Evolutionary conservation across 306 rosid genomes (phyloP).

Genomic region (Citrullus mucosospermus): DNA sequence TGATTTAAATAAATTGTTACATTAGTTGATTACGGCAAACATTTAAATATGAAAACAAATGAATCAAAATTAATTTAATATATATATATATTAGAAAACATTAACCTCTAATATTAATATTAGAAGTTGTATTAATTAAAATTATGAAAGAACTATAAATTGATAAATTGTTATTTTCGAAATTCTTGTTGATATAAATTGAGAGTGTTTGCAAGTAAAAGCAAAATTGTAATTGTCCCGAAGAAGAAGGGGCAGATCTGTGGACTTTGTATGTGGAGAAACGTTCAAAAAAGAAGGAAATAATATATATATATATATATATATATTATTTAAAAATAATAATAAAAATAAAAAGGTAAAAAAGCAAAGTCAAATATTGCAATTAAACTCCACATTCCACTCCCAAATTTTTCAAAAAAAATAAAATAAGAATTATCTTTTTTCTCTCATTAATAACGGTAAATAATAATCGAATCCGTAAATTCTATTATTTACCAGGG

Average conservation of each 20-base stretch:
- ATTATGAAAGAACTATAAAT: too few species aligned
- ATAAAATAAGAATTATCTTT: not conserved
- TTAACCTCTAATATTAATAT: too few species aligned
- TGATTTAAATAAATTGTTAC: too few species aligned
- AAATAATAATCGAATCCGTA: constrained; percentile 9
- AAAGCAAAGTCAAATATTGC: not conserved
- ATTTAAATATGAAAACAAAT: too few species aligned
- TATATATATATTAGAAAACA: too few species aligned
- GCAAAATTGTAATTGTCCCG: not conserved
- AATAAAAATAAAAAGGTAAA: not conserved
- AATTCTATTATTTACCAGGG: not conserved
- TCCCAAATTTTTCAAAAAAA: not conserved
- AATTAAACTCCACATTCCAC: not conserved
- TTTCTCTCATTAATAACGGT: not conserved
- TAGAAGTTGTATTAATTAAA: too few species aligned
- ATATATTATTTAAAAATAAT: not conserved
- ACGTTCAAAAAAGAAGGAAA: not conserved
- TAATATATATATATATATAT: not conserved
- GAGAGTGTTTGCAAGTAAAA: not conserved
- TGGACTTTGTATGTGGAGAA: not conserved
- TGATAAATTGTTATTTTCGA: too few species aligned
- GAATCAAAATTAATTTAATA: too few species aligned
- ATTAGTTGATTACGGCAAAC: too few species aligned
- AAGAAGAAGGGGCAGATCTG: not conserved
- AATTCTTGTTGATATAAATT: not conserved